Percentiles rank a stretch among this genome's conserved stretches.
These are phyloP conservation scores for Ogataea trehaloabstinens DNA, from an alignment of 805 yeast species.

Conservation along the genomic window DNA sequence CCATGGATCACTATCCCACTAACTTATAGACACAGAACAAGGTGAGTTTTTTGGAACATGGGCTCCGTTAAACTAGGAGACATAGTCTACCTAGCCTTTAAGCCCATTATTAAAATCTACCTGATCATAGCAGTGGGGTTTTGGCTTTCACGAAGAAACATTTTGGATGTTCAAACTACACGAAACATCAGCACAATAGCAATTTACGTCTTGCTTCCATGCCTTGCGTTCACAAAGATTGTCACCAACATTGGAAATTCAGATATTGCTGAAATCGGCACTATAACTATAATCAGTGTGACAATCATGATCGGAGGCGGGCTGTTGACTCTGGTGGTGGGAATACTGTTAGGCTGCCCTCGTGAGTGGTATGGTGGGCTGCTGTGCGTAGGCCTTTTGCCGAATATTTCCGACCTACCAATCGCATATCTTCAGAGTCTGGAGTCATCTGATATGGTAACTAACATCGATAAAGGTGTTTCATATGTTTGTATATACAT, in stretches of 20 bases:
- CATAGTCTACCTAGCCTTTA: conserved; percentile 73
- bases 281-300: conserved; percentile 49
- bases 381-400: conserved; percentile 68
- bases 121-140: conserved; percentile 68
- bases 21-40: not conserved
- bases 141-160: conserved; percentile 57
- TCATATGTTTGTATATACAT: conserved; percentile 80
- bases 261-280: conserved; percentile 71
- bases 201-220: conserved; percentile 69
- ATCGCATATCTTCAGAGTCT: conserved; percentile 79
- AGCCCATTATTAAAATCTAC: conserved; percentile 84
- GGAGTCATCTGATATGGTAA: conserved; percentile 59
- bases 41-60: not conserved
- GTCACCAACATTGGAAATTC: conserved; percentile 62
- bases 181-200: conserved; percentile 68
- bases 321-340: conserved; percentile 37
- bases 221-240: conserved; percentile 71
- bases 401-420: conserved; percentile 80
- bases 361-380: conserved; percentile 72
- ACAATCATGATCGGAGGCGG: conserved; percentile 47
- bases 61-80: conserved; percentile 44
- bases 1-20: not conserved
- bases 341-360: conserved; percentile 58
- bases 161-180: conserved; percentile 64
- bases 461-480: conserved; percentile 67